Evolutionary conservation across 768 basidiomycete genomes (phyloP).

Genomic region (Termitomyces sp.): DNA sequence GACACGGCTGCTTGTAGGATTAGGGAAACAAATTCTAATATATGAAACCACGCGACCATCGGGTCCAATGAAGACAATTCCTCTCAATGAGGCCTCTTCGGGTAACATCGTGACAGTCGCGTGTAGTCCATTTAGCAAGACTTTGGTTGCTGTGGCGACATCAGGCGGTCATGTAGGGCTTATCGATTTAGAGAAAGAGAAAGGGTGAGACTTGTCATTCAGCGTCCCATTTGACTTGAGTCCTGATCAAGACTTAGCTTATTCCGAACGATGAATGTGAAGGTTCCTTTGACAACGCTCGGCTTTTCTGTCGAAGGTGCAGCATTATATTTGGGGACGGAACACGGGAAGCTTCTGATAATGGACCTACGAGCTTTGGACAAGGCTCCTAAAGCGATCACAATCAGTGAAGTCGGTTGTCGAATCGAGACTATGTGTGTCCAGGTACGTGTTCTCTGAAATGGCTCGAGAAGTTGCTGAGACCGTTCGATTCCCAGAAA

Average conservation of each 20-base stretch:
- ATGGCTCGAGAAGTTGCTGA: neutral
- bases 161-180: conserved; percentile 51
- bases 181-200: conserved; percentile 74
- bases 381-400: conserved; percentile 53
- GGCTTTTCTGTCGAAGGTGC: conserved; percentile 70
- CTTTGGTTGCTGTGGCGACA: conserved; percentile 56
- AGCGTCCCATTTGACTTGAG: neutral
- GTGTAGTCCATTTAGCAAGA: conserved; percentile 76
- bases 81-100: conserved; percentile 36
- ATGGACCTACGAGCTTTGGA: conserved; percentile 65
- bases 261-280: conserved; percentile 53
- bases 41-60: conserved; percentile 63
- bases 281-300: conserved; percentile 53
- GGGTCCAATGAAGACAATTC: conserved; percentile 48
- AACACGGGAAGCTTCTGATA: conserved; percentile 57
- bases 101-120: conserved; percentile 55
- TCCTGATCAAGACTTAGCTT: conserved; percentile 34
- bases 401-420: conserved; percentile 42
- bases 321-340: conserved; percentile 61
- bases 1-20: conserved; percentile 54
- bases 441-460: conserved; percentile 39
- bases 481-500: conserved; percentile 10
- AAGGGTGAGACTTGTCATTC: conserved; percentile 42
- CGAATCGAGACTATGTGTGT: conserved; percentile 52
- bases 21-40: conserved; percentile 49